These are phyloP conservation scores for Fusarium mangiferae DNA, from an alignment of 2,329 filamentous ascomycete genomes.

Conservation along the genomic window DNA sequence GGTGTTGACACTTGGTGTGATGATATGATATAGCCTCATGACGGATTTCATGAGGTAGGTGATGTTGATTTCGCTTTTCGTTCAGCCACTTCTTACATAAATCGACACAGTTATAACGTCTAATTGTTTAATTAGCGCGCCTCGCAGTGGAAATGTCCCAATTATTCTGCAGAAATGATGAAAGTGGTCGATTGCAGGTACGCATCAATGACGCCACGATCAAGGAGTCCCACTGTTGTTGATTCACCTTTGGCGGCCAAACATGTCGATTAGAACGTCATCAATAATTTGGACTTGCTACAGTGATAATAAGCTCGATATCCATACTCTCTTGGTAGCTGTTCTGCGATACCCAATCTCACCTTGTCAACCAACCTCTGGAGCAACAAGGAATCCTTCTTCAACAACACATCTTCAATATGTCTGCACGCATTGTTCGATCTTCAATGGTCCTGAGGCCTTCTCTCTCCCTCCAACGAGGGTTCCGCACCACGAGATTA, in stretches of 20 bases:
- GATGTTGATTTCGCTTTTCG: not conserved
- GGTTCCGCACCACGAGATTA: conserved; percentile 7
- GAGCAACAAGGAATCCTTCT: not conserved
- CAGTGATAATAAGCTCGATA: not conserved
- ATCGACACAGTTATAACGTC: not conserved
- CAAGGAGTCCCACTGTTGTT: conserved; percentile 8
- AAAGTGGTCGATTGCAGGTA: conserved; percentile 23
- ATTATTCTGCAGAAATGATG: conserved; percentile 19
- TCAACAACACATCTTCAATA: not conserved
- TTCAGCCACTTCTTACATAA: not conserved
- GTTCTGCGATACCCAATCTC: not conserved
- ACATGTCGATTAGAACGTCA: conserved; percentile 12
- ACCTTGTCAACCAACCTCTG: not conserved
- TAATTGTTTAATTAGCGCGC: not conserved
- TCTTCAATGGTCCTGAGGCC: conserved; percentile 23
- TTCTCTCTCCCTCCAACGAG: conserved; percentile 11
- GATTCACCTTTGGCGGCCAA: conserved; percentile 8
- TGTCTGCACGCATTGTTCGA: conserved; percentile 31
- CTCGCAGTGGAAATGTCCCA: not conserved
- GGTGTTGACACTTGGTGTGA: too few species aligned
- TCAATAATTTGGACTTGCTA: not conserved
- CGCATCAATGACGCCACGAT: conserved; percentile 43
- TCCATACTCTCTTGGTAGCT: not conserved
- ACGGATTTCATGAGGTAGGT: too few species aligned
- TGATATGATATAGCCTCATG: too few species aligned